A percentile compares a stretch with the other conserved stretches of the same genome.
These are phyloP conservation scores for Calonectria hawksworthii DNA, from an alignment of 2,329 filamentous ascomycete species.

Conservation along the genomic window DNA sequence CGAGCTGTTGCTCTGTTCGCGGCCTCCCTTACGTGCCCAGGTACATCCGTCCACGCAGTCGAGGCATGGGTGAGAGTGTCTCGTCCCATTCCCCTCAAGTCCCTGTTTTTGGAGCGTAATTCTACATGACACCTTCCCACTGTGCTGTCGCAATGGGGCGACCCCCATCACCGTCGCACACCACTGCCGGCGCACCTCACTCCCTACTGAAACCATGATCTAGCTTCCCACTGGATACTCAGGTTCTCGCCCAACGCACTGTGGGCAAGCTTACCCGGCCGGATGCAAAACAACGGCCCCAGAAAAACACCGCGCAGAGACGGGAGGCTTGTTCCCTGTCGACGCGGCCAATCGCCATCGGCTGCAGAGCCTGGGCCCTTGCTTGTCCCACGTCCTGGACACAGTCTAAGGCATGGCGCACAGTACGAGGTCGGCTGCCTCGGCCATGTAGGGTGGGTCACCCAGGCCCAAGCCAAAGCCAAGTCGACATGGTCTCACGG, in stretches of 20 bases:
- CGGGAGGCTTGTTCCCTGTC: conserved; percentile 35
- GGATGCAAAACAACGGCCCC: conserved; percentile 22
- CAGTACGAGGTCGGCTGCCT: conserved; percentile 27
- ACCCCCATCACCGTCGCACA: conserved; percentile 35
- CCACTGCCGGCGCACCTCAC: conserved; percentile 32
- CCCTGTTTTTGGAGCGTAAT: background rate
- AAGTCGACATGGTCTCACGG: conserved; percentile 33
- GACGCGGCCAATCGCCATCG: conserved; percentile 31
- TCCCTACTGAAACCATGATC: conserved; percentile 40
- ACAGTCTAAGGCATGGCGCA: conserved; percentile 1
- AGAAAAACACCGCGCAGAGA: conserved; percentile 14
- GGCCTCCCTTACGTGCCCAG: background rate
- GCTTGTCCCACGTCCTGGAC: conserved; percentile 30
- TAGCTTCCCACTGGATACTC: conserved; percentile 34
- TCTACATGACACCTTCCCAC: conserved; percentile 18
- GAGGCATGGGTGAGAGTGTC: background rate
- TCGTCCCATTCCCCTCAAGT: background rate
- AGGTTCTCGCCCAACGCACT: conserved; percentile 24
- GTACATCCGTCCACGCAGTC: background rate
- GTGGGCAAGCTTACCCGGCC: conserved; percentile 27
- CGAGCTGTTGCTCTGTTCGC: background rate
- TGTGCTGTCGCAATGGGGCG: conserved; percentile 34
- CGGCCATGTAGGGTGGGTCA: conserved; percentile 34
- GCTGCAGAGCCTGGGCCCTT: conserved; percentile 27
- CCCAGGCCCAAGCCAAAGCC: conserved; percentile 22